Evolutionary conservation across 345 rosid species (phyloP).

Genomic region (Trapa bicornis): DNA sequence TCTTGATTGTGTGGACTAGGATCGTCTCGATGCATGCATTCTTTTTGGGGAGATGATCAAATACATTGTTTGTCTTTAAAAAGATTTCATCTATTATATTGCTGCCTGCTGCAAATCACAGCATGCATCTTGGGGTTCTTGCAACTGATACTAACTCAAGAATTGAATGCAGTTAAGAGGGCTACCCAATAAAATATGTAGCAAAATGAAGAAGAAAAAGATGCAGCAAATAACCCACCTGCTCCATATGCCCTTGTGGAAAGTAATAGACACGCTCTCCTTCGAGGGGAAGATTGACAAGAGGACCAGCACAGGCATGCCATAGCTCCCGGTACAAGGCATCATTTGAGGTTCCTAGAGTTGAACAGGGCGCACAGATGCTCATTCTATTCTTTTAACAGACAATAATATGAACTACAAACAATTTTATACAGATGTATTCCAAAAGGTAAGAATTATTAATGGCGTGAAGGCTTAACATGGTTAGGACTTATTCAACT

Average conservation of each 20-base stretch:
- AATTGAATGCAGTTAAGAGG: no score
- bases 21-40: no score
- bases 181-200: not conserved
- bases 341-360: conserved; percentile 42
- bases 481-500: not conserved
- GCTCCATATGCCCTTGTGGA: conserved; percentile 99
- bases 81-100: no score
- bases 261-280: conserved; percentile 97
- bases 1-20: no score
- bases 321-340: conserved; percentile 75
- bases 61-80: no score
- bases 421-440: not conserved
- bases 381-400: not conserved
- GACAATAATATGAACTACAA: not conserved
- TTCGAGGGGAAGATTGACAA: conserved; percentile 80
- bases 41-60: no score
- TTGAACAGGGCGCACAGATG: not conserved
- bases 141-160: no score
- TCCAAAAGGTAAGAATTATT: not conserved
- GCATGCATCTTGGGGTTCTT: no score
- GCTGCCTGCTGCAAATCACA: no score
- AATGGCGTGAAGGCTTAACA: not conserved
- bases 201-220: not conserved
- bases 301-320: conserved; percentile 99
- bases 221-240: conserved; percentile 29